Base-by-base conservation (phyloP, 2,329 filamentous ascomycete genomes). In the Nemania diffusa region DNA sequence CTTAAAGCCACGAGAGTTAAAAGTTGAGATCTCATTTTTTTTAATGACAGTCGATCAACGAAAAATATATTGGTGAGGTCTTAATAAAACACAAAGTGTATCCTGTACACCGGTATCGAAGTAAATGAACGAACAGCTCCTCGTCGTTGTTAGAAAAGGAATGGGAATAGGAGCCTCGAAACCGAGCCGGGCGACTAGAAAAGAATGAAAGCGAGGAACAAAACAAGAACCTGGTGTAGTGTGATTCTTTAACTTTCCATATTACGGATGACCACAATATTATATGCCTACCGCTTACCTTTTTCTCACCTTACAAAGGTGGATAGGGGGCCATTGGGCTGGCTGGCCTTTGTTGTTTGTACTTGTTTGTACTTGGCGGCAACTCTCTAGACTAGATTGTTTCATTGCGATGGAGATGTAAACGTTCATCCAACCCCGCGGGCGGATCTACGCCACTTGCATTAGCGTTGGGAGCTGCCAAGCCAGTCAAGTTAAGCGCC, bases 401-500 rank as follows among this genome's bases (percentile, higher is more conserved):
- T 68, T 68, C 66, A 68, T 68, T 20, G 32, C 40, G 20, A 65
- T 58, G 57, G 65, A 42, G 29, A 34, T 42, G 37, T 44, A 22
- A 48, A 20, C 20, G 34, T 57, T 60, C 51, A 62, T 60, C 65
- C 61, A 68, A 68, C 66, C 64, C 66, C 66, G 29, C 57, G 61
- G 34, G 44, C 62, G 42, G 62, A 65, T 62, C 66, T 34, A 13
- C 53, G 57, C 46, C 57, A 68, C 62, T 48, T 65, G 62, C 66
- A 62, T 62, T 62, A 65, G 57, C 42, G 66, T 11, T 27, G 15
- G n/a, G 40, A 57, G 60, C 29, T 44, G 27, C 40, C 37, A 26
- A 32, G 22, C 65, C 65, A 68, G 44, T 65, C 52, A 68, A 17
- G 34, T 62, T 68, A 68, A 68, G 65, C 65, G 65, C 65, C 65